Conservation (phyloP, 2,329 filamentous ascomycete genomes). For the Ophiostoma australiae region DNA sequence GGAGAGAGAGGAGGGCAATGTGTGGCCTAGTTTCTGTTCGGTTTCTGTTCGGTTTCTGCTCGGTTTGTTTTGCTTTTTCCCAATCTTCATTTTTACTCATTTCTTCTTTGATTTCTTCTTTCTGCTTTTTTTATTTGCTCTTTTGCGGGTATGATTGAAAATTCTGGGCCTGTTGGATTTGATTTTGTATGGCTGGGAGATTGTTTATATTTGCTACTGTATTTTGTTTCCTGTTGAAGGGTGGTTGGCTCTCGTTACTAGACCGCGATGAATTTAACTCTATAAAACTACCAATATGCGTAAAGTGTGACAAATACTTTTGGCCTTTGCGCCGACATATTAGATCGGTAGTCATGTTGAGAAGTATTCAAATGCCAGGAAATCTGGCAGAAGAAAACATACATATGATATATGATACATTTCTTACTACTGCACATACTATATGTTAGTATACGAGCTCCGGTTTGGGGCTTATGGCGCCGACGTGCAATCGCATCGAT, state of each 20-base stretch:
- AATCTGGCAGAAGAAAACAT: neutral
- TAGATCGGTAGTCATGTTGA: neutral
- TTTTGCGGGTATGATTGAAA: neutral
- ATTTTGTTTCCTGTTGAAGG: neutral
- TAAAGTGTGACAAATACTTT: neutral
- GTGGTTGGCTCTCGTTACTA: neutral
- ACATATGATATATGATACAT: neutral
- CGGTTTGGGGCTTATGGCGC: neutral
- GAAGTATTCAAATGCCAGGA: neutral
- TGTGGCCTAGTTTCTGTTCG: neutral
- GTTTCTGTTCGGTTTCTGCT: neutral
- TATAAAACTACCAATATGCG: neutral
- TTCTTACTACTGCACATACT: neutral
- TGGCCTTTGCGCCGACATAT: neutral
- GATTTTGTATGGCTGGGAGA: neutral
- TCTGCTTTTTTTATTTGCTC: neutral
- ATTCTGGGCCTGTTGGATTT: neutral
- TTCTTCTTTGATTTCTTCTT: neutral
- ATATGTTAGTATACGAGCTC: neutral
- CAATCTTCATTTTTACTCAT: neutral
- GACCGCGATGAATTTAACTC: neutral
- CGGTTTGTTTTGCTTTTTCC: neutral
- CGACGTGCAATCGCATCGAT: neutral
- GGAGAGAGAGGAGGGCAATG: neutral
- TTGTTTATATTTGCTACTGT: neutral